phyloP scores from a whole-genome alignment of 495 filamentous ascomycete species.

The Xylaria nigripes region DNA sequence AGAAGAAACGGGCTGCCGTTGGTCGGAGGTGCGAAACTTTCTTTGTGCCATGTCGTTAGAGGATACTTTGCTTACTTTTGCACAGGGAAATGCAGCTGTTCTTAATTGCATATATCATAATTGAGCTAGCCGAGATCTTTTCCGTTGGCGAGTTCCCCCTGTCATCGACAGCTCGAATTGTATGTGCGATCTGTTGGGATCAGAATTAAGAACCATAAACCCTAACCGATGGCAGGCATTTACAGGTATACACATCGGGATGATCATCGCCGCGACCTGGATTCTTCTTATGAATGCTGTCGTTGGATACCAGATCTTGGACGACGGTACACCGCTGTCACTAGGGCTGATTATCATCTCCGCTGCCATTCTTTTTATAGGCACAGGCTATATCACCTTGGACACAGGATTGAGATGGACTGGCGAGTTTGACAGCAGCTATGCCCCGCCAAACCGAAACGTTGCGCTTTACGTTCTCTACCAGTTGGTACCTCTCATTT shows the following conservation, averaged over 20 bases:
- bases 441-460: conserved; percentile 52
- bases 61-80: conserved; percentile 24
- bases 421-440: conserved; percentile 56
- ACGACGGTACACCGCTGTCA: conserved; percentile 84
- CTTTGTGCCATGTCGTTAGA: background rate
- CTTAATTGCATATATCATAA: conserved; percentile 75
- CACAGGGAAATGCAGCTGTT: conserved; percentile 93
- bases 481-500: conserved; percentile 82
- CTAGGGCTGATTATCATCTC: conserved; percentile 67
- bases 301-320: conserved; percentile 86
- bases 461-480: conserved; percentile 92
- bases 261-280: conserved; percentile 83
- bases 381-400: conserved; percentile 90
- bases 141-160: conserved; percentile 84
- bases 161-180: conserved; percentile 53
- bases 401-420: conserved; percentile 90
- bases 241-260: conserved; percentile 83
- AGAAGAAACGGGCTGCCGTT: conserved; percentile 88
- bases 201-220: background rate
- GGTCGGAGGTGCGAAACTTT: conserved; percentile 64
- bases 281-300: conserved; percentile 85
- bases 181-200: conserved; percentile 30
- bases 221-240: conserved; percentile 57
- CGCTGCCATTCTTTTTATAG: conserved; percentile 65
- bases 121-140: conserved; percentile 94